Percentiles rank a stretch among this genome's conserved stretches.
phyloP scores from a whole-genome alignment of 2,329 filamentous ascomycete genomes.

The Pseudocercospora fuligena region DNA sequence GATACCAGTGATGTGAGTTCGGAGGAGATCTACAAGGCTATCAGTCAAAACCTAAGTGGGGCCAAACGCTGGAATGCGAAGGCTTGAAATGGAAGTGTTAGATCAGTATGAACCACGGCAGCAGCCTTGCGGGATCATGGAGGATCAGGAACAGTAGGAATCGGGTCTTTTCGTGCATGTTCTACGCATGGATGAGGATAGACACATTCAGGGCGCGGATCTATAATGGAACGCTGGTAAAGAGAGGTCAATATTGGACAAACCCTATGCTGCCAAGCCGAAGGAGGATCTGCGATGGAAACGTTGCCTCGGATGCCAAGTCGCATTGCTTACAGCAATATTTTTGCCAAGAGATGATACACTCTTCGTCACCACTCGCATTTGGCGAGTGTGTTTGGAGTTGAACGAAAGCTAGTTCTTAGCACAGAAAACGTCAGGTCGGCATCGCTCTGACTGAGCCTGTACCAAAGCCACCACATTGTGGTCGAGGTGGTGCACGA shows the following conservation, averaged over 20 bases:
- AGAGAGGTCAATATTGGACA: too few species aligned
- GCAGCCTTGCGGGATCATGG: neutral
- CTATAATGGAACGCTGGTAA: neutral
- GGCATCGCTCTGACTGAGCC: constrained; percentile 6
- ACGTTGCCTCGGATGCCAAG: neutral
- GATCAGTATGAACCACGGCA: too few species aligned
- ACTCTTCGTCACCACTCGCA: too few species aligned
- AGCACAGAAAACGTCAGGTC: neutral
- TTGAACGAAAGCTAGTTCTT: neutral
- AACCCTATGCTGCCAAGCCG: neutral
- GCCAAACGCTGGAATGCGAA: neutral
- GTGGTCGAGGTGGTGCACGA: neutral
- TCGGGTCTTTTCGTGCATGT: neutral
- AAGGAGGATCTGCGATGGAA: neutral
- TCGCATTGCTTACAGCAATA: neutral
- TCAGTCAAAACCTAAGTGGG: neutral
- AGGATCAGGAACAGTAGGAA: neutral
- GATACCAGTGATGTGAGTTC: too few species aligned
- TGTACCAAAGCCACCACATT: neutral
- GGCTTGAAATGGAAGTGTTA: neutral
- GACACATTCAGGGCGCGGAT: neutral
- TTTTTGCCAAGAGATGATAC: neutral
- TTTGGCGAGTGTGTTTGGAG: too few species aligned
- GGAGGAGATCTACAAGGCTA: too few species aligned
- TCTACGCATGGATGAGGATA: neutral